These are phyloP conservation scores for Sporothrix sp. DNA, from an alignment of 2,329 filamentous ascomycete species.

Conservation along the genomic window DNA sequence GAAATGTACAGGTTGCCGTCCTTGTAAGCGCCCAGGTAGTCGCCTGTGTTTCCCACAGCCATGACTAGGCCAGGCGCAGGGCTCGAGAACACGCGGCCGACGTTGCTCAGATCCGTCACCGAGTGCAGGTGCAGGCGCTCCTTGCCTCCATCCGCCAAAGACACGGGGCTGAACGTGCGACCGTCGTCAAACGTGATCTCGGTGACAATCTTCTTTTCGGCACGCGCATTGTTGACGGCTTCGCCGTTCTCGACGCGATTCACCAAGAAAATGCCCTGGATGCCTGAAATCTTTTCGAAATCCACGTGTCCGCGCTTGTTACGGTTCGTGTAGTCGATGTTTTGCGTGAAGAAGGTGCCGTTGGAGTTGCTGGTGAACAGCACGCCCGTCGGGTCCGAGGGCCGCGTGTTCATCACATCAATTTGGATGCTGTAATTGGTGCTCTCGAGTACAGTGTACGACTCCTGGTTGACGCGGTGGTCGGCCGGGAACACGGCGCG, in stretches of 20 bases:
- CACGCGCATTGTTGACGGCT: constrained; percentile 50
- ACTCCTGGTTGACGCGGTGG: constrained; percentile 71
- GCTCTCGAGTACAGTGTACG: constrained; percentile 89
- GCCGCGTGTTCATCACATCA: constrained; percentile 68
- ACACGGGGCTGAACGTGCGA: constrained; percentile 68
- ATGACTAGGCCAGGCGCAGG: constrained; percentile 88
- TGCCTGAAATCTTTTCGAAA: constrained; percentile 85
- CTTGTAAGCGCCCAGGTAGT: constrained; percentile 56
- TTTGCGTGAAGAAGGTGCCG: constrained; percentile 89
- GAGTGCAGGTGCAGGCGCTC: constrained; percentile 75
- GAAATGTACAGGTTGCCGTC: constrained; percentile 81
- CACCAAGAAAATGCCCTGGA: constrained; percentile 85
- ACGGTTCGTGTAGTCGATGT: constrained; percentile 86
- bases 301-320: constrained; percentile 69
- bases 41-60: constrained; percentile 85
- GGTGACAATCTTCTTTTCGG: constrained; percentile 60
- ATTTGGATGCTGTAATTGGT: constrained; percentile 98
- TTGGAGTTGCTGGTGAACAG: constrained; percentile 96
- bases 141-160: constrained; percentile 40
- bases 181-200: constrained; percentile 95
- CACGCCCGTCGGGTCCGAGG: constrained; percentile 65
- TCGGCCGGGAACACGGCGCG: constrained; percentile 78
- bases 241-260: constrained; percentile 84
- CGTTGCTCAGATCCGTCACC: constrained; percentile 72
- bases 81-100: constrained; percentile 84